Conservation (phyloP, 148 eudicot genomes). For the Amaranthus cruentus region DNA sequence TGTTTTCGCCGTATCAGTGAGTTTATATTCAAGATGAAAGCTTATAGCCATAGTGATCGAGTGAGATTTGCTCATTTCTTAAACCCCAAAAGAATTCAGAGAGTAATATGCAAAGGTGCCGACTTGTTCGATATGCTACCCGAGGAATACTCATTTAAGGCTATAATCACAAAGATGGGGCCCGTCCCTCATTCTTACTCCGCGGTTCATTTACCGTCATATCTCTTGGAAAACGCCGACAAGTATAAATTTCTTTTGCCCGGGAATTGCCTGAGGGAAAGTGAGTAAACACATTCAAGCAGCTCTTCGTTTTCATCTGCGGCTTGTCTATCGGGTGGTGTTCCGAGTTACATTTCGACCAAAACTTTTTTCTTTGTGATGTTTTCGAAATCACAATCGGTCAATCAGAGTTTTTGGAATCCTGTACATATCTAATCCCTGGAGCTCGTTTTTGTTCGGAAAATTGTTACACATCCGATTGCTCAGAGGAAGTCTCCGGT, state of each 20-base stretch:
- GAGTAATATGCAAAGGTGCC: conserved; percentile 64
- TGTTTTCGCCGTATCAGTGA: conserved; percentile 64
- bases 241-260: conserved; percentile 64
- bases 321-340: conserved; percentile 13
- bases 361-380: no score
- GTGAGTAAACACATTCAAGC: conserved; percentile 32
- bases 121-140: conserved; percentile 80
- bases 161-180: conserved; percentile 73
- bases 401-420: conserved; percentile 31
- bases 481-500: conserved; percentile 20
- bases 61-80: conserved; percentile 63
- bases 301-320: conserved; percentile 4
- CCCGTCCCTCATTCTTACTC: conserved; percentile 75
- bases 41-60: conserved; percentile 72
- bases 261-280: conserved; percentile 64
- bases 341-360: conserved; percentile 6
- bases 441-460: conserved; percentile 26
- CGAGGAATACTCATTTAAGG: conserved; percentile 68
- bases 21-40: conserved; percentile 82
- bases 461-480: conserved; percentile 25
- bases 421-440: conserved; percentile 31
- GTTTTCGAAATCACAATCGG: conserved; percentile 18
- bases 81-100: conserved; percentile 59
- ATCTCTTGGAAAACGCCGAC: conserved; percentile 64
- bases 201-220: conserved; percentile 67